Evolutionary conservation across 345 rosid genomes (phyloP), one percentile per base, ranked within the genome.

Genomic region (Eucalyptus pumila): DNA sequence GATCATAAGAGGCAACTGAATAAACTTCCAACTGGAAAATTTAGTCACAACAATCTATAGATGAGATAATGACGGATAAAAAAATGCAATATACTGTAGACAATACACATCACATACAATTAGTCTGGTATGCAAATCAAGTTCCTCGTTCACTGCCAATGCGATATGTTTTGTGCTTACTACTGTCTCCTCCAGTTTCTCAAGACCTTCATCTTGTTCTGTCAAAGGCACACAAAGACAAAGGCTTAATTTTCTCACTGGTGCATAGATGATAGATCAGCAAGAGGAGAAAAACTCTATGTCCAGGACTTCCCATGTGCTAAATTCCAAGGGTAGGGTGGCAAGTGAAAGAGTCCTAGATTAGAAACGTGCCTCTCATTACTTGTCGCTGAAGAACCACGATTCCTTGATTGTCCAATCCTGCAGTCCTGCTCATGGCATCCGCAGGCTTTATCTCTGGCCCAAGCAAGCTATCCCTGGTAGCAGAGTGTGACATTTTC

Each of bases 201-300:
- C 99, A 89, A 98, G 99, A 86, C 98, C 99, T 89, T 98, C 99
- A 88, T 98, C 99, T 97, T 98, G 99, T 91, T 98, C 99, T 98
- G 96, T 88, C 94, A 87, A 58, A 81, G 21, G 47, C 85, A 89
- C 13, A 54, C 88, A 30, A 67, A 89, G 26, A 52, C 60, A 87
- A 90, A 56, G 49, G 80, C 89, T 34, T 83, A 62, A 50, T 19
- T 50, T 56, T 51, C 45, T 24, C 87, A 32, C 62, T 3, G 1
- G 27, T 21, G 47, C 85, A 76, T 76, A 40, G 47, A 76, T 11
- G 85, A 40, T 10, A 54, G 87, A 86, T 32, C 47, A 72, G 50
- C 26, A 67, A 87, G 56, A 42, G 16, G 56, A 72, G 42, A 14
- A 34, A 23, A 87, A 52, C 45, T 26, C 40, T 87, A 69, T 32